Evolutionary conservation across 2,329 filamentous ascomycete genomes (phyloP), one percentile per base, ranked within the genome.

Genomic region (Penicillium sp.): DNA sequence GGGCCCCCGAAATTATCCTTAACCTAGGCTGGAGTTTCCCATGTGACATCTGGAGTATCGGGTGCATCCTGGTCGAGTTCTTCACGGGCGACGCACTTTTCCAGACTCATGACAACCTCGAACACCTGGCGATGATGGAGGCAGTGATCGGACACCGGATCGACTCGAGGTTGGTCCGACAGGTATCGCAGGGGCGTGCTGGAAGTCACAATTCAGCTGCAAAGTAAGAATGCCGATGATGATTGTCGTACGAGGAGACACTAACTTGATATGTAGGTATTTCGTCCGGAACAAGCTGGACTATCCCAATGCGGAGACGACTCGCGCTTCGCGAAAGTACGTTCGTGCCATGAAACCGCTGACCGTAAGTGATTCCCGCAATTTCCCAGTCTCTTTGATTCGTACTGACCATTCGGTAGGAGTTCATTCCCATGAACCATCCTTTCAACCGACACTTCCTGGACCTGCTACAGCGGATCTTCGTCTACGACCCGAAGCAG

Each of bases 41-140:
- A 9, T 84, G 82, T 60, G 81, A 85, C 57, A 81, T 85, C 44
- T 85, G 81, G 81, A 84, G 81, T 63, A 83, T 85, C 45, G 81
- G 81, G 18, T 85, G 81, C 55, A 85, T 85, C 45, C 67, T 85
- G 9, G 81, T 85, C 26, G 81, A 85, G 54, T 85, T 84, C 62
- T 84, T 81, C 69, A 85, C 81, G 0, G 81, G 81, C 8, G 81
- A 85, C 63, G 81, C 81, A 35, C 69, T 85, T 2, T 85, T 85
- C 69, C 81, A 85, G 61, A 84, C 81, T 0, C 81, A 84, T 61
- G 81, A 85, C 64, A 84, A 84, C 52, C 74, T 82, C 26, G 81
- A 84, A 61, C 81, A 85, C 63, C 73, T 85, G 38, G 81, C 80
- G 29, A 85, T 85, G 81, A 85, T 85, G 81, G 81, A 85, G 64